These are phyloP conservation scores for Cichorium intybus DNA, from an alignment of 140 eudicot genomes.

Conservation along the genomic window DNA sequence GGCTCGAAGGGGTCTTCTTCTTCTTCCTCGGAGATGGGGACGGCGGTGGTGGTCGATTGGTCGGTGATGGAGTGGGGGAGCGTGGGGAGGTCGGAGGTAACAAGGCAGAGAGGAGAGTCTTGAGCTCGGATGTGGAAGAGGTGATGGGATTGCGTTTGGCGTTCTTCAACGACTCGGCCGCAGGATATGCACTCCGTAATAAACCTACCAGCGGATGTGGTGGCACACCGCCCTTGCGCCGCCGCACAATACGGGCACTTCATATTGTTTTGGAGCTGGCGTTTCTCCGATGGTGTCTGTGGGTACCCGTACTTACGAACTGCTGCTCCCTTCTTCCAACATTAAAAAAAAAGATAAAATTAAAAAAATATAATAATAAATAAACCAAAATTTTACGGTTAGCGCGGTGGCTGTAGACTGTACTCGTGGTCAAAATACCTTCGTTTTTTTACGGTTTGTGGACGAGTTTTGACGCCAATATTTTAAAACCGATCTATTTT, in stretches of 20 bases:
- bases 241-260: slow-evolving; percentile 86
- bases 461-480: too few relatives aligned
- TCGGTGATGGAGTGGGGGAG: slow-evolving; percentile 35
- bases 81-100: slow-evolving; percentile 89
- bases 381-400: too few relatives aligned
- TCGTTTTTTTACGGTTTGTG: too few relatives aligned
- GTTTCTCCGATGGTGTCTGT: not conserved
- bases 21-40: slow-evolving; percentile 18
- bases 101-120: slow-evolving; percentile 84
- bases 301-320: not conserved
- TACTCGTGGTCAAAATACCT: too few relatives aligned
- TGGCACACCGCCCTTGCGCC: slow-evolving; percentile 74
- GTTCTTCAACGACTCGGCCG: slow-evolving; percentile 92
- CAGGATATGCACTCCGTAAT: slow-evolving; percentile 90
- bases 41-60: slow-evolving; percentile 17
- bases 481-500: too few relatives aligned
- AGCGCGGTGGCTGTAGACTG: too few relatives aligned
- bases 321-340: not conserved
- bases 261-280: slow-evolving; percentile 36
- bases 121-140: slow-evolving; percentile 94
- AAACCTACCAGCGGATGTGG: slow-evolving; percentile 60
- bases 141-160: slow-evolving; percentile 80
- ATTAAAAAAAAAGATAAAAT: too few relatives aligned
- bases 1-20: slow-evolving; percentile 90
- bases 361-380: too few relatives aligned